phyloP scores from a whole-genome alignment of 495 filamentous ascomycete genomes.

The Neohortaea acidophila region DNA sequence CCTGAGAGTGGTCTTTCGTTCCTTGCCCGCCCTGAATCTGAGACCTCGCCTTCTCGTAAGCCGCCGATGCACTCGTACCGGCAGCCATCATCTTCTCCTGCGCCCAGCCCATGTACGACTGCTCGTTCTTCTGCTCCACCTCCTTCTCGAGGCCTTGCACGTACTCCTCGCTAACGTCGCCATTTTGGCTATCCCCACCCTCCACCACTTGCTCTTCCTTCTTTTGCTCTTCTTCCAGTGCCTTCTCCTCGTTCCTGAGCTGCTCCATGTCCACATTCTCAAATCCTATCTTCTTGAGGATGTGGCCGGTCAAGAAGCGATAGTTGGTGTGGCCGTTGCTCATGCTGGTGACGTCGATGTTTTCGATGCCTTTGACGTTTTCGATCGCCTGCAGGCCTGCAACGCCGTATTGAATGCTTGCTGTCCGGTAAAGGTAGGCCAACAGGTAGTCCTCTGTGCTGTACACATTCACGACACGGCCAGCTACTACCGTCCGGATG shows the following conservation, averaged over 20 bases:
- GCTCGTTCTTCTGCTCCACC: constrained; percentile 25
- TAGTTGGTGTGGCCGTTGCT: constrained; percentile 62
- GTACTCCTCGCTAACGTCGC: constrained; percentile 21
- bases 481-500: constrained; percentile 55
- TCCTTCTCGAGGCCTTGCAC: constrained; percentile 23
- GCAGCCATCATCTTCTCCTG: constrained; percentile 12
- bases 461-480: constrained; percentile 62
- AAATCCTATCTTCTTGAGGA: constrained; percentile 53
- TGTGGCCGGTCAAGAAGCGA: constrained; percentile 50
- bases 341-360: constrained; percentile 55
- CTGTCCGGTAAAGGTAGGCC: constrained; percentile 62
- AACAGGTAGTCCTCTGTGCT: constrained; percentile 65
- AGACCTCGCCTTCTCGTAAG: constrained; percentile 14
- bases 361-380: constrained; percentile 53
- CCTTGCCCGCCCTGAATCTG: too few species aligned
- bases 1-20: too few species aligned
- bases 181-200: not conserved
- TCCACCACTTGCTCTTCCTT: constrained; percentile 36
- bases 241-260: constrained; percentile 44
- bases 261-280: constrained; percentile 43
- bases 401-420: constrained; percentile 59
- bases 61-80: constrained; percentile 6
- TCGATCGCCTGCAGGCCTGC: constrained; percentile 56
- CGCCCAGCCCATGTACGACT: constrained; percentile 21
- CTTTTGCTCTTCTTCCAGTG: constrained; percentile 40